Evolutionary conservation across 1,284 basidiomycete species (phyloP), one percentile per base, ranked within the genome.

Genomic region (Malassezia vespertilionis): DNA sequence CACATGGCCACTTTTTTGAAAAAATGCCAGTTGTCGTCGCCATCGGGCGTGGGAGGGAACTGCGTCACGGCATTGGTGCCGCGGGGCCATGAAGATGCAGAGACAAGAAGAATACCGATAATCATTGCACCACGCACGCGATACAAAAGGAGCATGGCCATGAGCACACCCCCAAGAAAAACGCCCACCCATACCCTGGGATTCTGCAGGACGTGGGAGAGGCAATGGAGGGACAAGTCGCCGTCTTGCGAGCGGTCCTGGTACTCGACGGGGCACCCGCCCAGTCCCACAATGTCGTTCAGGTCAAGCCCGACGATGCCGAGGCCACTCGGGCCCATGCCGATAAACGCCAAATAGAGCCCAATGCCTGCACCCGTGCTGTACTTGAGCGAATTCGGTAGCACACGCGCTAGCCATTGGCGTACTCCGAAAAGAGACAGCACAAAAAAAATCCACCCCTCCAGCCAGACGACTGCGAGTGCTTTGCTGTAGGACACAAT

Each of bases 131-230:
- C 86, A 60, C 82, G 82, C 63, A 90, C 77, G 46, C 84, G 82
- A 74, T 86, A 90, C 56, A 89, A 75, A 77, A 89, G 82, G 59
- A 90, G 72, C 24, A 69, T 54, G 14, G 55, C 59, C 14, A 61
- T 69, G 21, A 69, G 44, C 56, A 90, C 76, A n/a, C 86, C 87
- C 56, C 86, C 86, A 15, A 81, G 74, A 72, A 88, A 86, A 50
- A 89, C 79, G 41, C 87, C 86, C n/a, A 89, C 74, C 86, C 86
- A 90, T 72, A 85, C 79, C 4, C 80, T 82, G 2, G 84, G 84
- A 56, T 74, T 79, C 47, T 79, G 82, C 32, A 88, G 72, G 10
- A 86, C 81, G 47, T 77, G 79, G n/a, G 74, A 71, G 6, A 73
- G 72, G 58, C 86, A 90, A 69, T 79, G 84, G 42, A 78, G 60